phyloP scores from a whole-genome alignment of 2,329 filamentous ascomycete species.

The Pseudocercospora cruenta region DNA sequence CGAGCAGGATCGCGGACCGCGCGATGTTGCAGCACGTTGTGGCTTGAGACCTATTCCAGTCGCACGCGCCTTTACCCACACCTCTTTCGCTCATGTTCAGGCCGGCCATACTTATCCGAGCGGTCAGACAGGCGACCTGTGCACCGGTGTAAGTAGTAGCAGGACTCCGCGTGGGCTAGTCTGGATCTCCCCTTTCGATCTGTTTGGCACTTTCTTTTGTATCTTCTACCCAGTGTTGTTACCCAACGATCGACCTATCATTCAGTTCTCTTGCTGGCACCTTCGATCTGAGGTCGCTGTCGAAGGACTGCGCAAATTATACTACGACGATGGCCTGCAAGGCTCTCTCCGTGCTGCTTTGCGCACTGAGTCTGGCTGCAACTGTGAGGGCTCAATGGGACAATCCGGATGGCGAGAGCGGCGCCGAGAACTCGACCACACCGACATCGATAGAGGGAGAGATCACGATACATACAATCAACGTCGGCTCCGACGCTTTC shows the following conservation, averaged over 20 bases:
- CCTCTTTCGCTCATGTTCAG: not conserved
- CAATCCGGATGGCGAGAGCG: constrained; percentile 9
- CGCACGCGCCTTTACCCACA: not conserved
- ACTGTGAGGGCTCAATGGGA: not conserved
- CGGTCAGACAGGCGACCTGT: not conserved
- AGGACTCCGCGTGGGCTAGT: not conserved
- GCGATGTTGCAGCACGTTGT: not conserved
- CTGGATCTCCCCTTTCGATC: not conserved
- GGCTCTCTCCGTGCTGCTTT: not conserved
- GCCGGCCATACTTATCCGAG: constrained; percentile 2
- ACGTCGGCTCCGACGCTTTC: constrained; percentile 44
- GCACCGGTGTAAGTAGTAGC: constrained; percentile 3
- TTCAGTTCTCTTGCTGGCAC: too few relatives aligned
- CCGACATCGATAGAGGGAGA: constrained; percentile 21
- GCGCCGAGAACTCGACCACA: not conserved
- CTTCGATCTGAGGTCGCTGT: not conserved
- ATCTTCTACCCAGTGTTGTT: not conserved
- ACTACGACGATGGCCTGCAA: not conserved
- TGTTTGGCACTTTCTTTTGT: not conserved
- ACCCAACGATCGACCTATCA: not conserved
- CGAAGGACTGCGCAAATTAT: not conserved
- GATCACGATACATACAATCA: constrained; percentile 38
- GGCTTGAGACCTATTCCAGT: constrained; percentile 8
- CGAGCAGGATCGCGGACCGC: not conserved
- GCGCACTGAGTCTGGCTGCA: not conserved